Evolutionary conservation across 257 asterid species (phyloP).

Genomic region (Agastache rugosa): DNA sequence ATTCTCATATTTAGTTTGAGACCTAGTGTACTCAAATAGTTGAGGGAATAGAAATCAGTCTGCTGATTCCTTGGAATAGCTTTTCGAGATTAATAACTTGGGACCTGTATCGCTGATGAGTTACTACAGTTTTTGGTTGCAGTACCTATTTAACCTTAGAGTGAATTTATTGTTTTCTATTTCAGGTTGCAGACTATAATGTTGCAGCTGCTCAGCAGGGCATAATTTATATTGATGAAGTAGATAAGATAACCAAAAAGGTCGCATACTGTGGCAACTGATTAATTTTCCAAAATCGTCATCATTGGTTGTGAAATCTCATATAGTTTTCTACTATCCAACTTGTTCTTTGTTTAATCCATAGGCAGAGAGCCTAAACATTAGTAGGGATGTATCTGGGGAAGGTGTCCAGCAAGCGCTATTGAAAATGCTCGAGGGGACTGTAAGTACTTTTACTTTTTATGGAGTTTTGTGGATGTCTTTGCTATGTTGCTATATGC

Average conservation of each 20-base stretch:
- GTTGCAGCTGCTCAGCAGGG: constrained; percentile 99
- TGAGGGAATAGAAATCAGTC: background rate
- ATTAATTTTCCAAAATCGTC: constrained; percentile 20
- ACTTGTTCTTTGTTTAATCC: constrained; percentile 29
- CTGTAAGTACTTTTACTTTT: constrained; percentile 62
- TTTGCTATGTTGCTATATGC: background rate
- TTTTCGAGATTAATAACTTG: constrained; percentile 10
- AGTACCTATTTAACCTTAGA: background rate
- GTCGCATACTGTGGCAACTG: constrained; percentile 44
- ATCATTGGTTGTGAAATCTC: background rate
- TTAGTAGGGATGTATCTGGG: constrained; percentile 98
- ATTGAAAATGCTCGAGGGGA: constrained; percentile 99
- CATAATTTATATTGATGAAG: constrained; percentile 97
- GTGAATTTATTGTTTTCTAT: constrained; percentile 21
- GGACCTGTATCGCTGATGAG: background rate
- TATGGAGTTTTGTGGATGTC: background rate
- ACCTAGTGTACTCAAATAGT: background rate
- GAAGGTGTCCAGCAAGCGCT: constrained; percentile 99
- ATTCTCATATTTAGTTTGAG: background rate
- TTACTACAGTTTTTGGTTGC: background rate
- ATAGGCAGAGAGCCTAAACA: constrained; percentile 96
- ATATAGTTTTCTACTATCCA: constrained; percentile 10
- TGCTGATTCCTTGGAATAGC: background rate
- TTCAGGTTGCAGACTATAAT: constrained; percentile 94
- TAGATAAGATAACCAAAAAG: constrained; percentile 96